phyloP scores from a whole-genome alignment of 345 rosid genomes.

The Populus davidiana region DNA sequence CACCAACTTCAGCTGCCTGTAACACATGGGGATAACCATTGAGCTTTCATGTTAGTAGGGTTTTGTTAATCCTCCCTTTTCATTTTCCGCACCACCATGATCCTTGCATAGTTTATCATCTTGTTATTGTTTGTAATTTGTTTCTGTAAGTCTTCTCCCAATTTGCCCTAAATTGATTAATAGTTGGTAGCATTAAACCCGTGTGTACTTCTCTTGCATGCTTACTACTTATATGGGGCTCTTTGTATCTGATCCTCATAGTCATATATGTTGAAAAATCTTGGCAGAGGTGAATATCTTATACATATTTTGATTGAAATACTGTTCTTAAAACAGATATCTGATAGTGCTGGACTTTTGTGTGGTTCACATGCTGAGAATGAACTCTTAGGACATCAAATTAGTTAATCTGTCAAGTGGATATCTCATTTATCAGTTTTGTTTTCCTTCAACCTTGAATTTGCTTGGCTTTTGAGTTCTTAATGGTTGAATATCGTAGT shows the following conservation, averaged over 20 bases:
- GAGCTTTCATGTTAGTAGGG: constrained; percentile 9
- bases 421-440: background rate
- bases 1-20: constrained; percentile 12
- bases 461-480: background rate
- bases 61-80: background rate
- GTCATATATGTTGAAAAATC: background rate
- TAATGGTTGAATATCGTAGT: background rate
- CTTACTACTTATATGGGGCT: background rate
- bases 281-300: background rate
- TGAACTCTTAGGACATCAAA: background rate
- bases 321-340: background rate
- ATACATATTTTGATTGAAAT: background rate
- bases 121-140: background rate
- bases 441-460: background rate
- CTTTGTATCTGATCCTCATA: background rate
- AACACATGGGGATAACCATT: background rate
- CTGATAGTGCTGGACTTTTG: background rate
- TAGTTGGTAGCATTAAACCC: background rate
- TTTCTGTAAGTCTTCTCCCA: background rate
- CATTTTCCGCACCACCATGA: background rate
- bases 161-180: background rate
- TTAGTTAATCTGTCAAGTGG: background rate
- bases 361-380: background rate
- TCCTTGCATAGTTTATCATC: background rate
- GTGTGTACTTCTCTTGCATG: background rate